phyloP scores from a whole-genome alignment of 108 stramenopile species.

The Conticribra weissflogii region DNA sequence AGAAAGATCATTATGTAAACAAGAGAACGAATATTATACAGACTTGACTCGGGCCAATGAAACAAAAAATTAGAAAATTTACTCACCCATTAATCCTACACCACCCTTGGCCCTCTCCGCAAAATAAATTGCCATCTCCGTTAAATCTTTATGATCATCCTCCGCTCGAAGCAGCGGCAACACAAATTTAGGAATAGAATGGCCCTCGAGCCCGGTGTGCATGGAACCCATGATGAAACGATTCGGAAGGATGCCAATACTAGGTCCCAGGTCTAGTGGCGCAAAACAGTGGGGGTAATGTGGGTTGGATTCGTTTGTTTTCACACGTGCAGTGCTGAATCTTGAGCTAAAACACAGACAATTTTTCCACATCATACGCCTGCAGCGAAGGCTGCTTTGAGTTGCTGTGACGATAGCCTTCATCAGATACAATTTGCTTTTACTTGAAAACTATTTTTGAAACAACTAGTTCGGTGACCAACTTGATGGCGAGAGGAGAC shows the following conservation, averaged over 20 bases:
- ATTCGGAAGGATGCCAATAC: slow-evolving; percentile 81
- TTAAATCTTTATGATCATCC: slow-evolving; percentile 64
- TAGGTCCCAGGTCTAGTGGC: slow-evolving; percentile 68
- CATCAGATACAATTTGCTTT: too few relatives aligned
- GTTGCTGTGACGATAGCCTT: too few relatives aligned
- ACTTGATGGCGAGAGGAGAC: too few relatives aligned
- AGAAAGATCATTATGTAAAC: background rate
- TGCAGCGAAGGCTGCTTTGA: too few relatives aligned
- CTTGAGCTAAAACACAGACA: too few relatives aligned
- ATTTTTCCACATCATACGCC: too few relatives aligned
- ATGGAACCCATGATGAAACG: slow-evolving; percentile 96
- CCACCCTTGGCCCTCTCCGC: slow-evolving; percentile 91
- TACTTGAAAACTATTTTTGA: too few relatives aligned
- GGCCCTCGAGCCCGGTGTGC: slow-evolving; percentile 95
- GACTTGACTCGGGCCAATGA: background rate
- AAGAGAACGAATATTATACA: background rate
- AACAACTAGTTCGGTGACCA: too few relatives aligned
- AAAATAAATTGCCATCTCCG: slow-evolving; percentile 94
- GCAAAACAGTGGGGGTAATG: slow-evolving; percentile 73
- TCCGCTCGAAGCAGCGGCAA: slow-evolving; percentile 49
- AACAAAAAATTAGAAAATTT: slow-evolving; percentile 3
- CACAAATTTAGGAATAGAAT: slow-evolving; percentile 65
- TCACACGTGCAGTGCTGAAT: too few relatives aligned
- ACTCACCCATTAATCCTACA: slow-evolving; percentile 89
- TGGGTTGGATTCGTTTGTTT: too few relatives aligned